phyloP scores from a whole-genome alignment of 140 eudicot species.

The Flaveria floridana region DNA sequence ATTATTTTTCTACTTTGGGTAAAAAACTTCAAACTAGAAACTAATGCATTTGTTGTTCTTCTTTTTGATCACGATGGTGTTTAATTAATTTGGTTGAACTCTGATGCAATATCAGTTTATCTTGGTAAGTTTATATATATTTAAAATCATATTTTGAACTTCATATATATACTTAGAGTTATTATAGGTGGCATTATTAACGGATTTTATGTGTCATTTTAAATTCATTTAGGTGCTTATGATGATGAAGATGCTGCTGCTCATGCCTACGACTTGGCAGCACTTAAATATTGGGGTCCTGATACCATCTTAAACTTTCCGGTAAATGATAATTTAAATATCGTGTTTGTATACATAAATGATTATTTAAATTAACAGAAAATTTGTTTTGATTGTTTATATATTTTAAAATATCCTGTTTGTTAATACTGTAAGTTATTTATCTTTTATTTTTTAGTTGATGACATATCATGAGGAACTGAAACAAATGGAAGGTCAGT shows the following conservation, averaged over 20 bases:
- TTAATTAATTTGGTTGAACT: slow-evolving; percentile 32
- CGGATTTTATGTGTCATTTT: background rate
- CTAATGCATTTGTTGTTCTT: slow-evolving; percentile 16
- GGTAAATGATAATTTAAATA: slow-evolving; percentile 32
- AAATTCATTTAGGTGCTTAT: slow-evolving; percentile 62
- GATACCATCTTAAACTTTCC: slow-evolving; percentile 82
- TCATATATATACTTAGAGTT: background rate
- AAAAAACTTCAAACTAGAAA: slow-evolving; percentile 15
- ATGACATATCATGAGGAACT: slow-evolving; percentile 66
- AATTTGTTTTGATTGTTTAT: background rate
- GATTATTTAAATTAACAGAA: background rate
- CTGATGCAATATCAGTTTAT: slow-evolving; percentile 63
- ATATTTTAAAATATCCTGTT: background rate
- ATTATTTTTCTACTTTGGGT: background rate
- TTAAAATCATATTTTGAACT: background rate
- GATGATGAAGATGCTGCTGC: slow-evolving; percentile 92
- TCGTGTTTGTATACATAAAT: background rate
- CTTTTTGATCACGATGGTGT: slow-evolving; percentile 28
- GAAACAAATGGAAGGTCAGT: slow-evolving; percentile 69
- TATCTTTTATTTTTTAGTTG: slow-evolving; percentile 33
- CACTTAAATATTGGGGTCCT: slow-evolving; percentile 88
- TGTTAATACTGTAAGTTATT: background rate
- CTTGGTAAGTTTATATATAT: slow-evolving; percentile 58
- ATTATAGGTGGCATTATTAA: background rate
- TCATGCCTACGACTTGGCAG: slow-evolving; percentile 87